Base-by-base conservation (phyloP, 805 yeast genomes). In the Saturnispora mendoncae region DNA sequence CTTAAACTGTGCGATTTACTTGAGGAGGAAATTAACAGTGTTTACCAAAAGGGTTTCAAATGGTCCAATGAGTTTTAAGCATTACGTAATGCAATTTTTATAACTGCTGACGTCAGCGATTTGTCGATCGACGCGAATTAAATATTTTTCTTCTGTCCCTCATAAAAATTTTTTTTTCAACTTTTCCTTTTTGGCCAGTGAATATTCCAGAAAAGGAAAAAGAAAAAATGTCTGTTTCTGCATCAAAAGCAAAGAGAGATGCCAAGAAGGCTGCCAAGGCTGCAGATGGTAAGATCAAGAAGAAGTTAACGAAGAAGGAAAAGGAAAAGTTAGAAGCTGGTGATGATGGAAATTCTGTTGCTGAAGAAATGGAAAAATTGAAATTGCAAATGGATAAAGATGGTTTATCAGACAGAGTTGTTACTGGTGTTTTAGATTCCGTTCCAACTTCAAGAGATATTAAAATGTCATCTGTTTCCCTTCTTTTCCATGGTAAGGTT, bases 191-290 rank as follows among this genome's bases (percentile, higher is more conserved):
- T 14, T 38, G 17, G 19, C n/a, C n/a, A n/a, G n/a, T n/a, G n/a
- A n/a, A n/a, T n/a, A n/a, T n/a, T n/a, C n/a, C n/a, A n/a, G n/a
- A n/a, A n/a, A n/a, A n/a, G n/a, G n/a, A n/a, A 23, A 10, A 20
- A 8, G 17, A 12, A 13, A 37, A 12, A 30, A 62, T 61, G 66
- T 72, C 77, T 44, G 74, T 79, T 51, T 90, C 97, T 43, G 79
- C 96, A 51, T 87, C 97, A 17, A 90, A 90, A 66, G 97, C 97
- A 49, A 92, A 90, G 71, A 85, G 98, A 80, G 97, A 90, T 51
- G 95, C 95, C 51, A 90, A 88, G 70, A 86, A 87, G 66, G 85
- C 83, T 54, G 94, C 88, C 68, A 86, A 88, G 67, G 83, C 81
- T 53, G 94, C 85, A 46, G 84, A 84, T 53, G 88, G 87, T 58